These are phyloP conservation scores for Cladophialophora psammophila DNA, from an alignment of 2,329 filamentous ascomycete genomes.

Conservation along the genomic window DNA sequence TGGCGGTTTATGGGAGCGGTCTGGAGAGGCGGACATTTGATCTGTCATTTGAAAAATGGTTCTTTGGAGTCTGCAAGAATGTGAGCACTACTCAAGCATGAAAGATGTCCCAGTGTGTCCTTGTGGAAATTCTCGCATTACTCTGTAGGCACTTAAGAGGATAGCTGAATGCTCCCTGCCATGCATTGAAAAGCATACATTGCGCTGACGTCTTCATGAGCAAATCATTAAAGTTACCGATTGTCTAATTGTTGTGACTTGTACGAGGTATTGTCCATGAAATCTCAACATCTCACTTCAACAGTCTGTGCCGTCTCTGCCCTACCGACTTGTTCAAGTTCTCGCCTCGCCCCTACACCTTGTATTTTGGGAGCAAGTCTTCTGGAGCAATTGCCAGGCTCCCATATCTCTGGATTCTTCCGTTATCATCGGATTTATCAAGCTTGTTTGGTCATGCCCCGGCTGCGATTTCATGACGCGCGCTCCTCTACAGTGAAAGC, in stretches of 20 bases:
- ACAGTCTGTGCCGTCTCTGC: too few species aligned
- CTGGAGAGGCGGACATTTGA: background rate
- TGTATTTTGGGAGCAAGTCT: background rate
- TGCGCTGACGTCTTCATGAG: background rate
- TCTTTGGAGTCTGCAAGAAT: background rate
- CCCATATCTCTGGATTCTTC: background rate
- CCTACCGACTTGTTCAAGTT: too few species aligned
- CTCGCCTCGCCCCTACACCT: too few species aligned
- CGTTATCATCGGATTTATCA: background rate
- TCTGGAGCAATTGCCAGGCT: background rate
- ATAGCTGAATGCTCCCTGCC: too few species aligned
- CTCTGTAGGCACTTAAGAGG: background rate
- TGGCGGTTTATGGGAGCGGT: slow-evolving; percentile 10
- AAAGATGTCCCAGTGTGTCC: background rate
- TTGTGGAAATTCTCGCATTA: background rate
- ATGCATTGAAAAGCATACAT: background rate
- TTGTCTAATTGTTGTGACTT: too few species aligned
- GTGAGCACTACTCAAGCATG: background rate
- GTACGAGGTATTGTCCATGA: too few species aligned
- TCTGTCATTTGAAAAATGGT: background rate
- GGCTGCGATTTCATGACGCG: background rate
- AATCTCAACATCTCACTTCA: too few species aligned
- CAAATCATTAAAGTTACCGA: background rate
- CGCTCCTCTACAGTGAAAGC: background rate
- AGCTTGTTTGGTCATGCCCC: background rate